Conservation (phyloP, 148 eudicot genomes). For the Gaultheria prostrata region DNA sequence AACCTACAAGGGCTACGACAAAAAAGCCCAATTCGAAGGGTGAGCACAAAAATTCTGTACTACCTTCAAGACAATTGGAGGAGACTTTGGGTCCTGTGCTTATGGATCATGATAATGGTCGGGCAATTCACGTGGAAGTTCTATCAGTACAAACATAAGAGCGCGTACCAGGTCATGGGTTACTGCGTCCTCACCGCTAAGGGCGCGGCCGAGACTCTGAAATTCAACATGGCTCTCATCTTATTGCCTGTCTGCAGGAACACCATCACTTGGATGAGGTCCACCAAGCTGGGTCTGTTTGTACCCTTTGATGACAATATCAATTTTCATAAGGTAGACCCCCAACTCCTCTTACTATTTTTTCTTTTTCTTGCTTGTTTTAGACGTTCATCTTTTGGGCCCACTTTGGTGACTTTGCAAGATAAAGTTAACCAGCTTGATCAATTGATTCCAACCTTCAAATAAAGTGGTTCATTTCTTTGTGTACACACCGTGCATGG, state of each 20-base stretch:
- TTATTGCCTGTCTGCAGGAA: constrained; percentile 95
- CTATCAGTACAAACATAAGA: constrained; percentile 69
- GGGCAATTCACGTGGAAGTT: constrained; percentile 86
- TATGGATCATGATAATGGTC: constrained; percentile 78
- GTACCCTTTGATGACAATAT: constrained; percentile 94
- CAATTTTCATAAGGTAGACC: constrained; percentile 92
- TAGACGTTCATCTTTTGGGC: constrained; percentile 12
- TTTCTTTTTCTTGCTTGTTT: constrained; percentile 14
- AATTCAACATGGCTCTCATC: constrained; percentile 88
- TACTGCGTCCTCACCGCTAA: constrained; percentile 91
- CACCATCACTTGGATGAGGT: constrained; percentile 91
- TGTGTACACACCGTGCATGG: not conserved
- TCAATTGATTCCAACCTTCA: not conserved
- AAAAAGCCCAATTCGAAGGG: constrained; percentile 48
- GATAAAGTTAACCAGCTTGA: constrained; percentile 8
- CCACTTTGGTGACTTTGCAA: not conserved
- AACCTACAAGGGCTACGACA: constrained; percentile 79
- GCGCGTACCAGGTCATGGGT: constrained; percentile 83
- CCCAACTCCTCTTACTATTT: constrained; percentile 13
- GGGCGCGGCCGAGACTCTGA: constrained; percentile 95
- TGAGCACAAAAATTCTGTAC: constrained; percentile 50
- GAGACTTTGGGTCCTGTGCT: constrained; percentile 72
- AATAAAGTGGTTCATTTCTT: not conserved
- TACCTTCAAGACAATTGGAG: constrained; percentile 81
- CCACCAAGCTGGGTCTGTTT: constrained; percentile 63